Evolutionary conservation across 345 rosid genomes (phyloP).

Genomic region (Syzygium grande): DNA sequence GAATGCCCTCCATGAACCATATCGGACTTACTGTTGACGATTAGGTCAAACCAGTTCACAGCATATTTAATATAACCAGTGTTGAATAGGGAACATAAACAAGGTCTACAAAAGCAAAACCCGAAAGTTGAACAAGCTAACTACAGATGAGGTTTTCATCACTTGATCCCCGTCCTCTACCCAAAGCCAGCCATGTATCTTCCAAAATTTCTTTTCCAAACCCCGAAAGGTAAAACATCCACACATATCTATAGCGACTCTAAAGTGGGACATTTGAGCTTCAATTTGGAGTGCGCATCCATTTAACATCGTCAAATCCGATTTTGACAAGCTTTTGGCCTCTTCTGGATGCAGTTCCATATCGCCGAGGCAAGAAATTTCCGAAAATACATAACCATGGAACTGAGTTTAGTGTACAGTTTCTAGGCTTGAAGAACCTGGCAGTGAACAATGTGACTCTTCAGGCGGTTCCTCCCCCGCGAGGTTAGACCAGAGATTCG

Average conservation of each 20-base stretch:
- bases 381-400: background rate
- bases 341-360: background rate
- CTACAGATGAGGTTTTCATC: background rate
- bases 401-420: background rate
- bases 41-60: background rate
- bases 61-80: background rate
- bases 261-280: background rate
- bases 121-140: background rate
- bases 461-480: slow-evolving; percentile 67
- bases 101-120: background rate
- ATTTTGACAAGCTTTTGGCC: background rate
- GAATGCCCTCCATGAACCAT: background rate
- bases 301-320: background rate
- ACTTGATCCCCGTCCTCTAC: background rate
- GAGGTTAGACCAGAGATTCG: slow-evolving; percentile 58
- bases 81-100: background rate
- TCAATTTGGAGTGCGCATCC: background rate
- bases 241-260: background rate
- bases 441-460: slow-evolving; percentile 69
- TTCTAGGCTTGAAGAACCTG: slow-evolving; percentile 61
- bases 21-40: background rate
- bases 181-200: background rate
- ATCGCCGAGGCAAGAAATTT: background rate
- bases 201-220: background rate
- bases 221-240: background rate